These are phyloP conservation scores for Lithocarpus polystachyus DNA, from an alignment of 306 rosid genomes.

Conservation along the genomic window DNA sequence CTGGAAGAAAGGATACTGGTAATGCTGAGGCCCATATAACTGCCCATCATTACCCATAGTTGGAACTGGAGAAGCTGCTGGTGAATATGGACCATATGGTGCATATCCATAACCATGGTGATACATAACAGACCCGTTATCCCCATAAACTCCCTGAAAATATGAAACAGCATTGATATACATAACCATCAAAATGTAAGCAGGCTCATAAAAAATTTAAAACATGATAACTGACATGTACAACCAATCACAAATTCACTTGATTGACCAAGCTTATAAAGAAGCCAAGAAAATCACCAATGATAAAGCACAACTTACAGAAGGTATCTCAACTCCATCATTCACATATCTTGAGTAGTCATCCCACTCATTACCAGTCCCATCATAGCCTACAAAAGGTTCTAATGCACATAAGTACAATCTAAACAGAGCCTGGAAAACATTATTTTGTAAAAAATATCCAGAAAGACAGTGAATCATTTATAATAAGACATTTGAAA, in stretches of 20 bases:
- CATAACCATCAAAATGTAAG: not conserved
- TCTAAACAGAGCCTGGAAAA: not conserved
- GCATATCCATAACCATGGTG: conserved; percentile 91
- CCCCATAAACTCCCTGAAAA: conserved; percentile 83
- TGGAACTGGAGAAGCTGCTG: conserved; percentile 91
- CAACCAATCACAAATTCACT: no score
- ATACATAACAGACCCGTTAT: conserved; percentile 78
- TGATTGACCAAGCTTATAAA: not conserved
- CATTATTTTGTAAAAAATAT: not conserved
- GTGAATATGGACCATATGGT: conserved; percentile 82
- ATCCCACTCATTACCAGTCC: conserved; percentile 72
- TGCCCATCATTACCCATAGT: conserved; percentile 96
- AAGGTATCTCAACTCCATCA: conserved; percentile 81
- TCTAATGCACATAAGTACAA: not conserved
- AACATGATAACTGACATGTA: not conserved
- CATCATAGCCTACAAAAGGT: conserved; percentile 56
- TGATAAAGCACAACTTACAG: conserved; percentile 42
- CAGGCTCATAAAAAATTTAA: not conserved
- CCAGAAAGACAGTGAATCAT: not conserved
- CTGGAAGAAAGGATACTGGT: conserved; percentile 92
- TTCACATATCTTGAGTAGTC: conserved; percentile 72
- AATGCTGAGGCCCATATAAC: conserved; percentile 89
- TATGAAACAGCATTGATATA: not conserved
- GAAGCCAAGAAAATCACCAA: no score
- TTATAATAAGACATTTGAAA: not conserved